Conservation (phyloP, 768 basidiomycete genomes). For the Leccinellum luteum region DNA sequence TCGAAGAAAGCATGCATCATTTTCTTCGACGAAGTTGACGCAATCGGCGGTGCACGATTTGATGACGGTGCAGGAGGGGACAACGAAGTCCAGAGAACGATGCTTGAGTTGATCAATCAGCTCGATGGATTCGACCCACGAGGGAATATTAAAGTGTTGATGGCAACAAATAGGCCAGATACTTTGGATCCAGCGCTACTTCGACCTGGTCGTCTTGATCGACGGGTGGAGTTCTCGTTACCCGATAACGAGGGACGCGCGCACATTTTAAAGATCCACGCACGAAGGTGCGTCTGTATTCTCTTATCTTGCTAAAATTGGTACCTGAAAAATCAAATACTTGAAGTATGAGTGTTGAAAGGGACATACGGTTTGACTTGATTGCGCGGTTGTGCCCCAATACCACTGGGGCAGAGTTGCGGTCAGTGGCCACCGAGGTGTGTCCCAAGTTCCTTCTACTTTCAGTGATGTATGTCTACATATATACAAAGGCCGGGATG, state of each 20-base stretch:
- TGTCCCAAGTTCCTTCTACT: slow-evolving; percentile 11
- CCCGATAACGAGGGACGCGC: slow-evolving; percentile 96
- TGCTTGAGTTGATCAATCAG: slow-evolving; percentile 99
- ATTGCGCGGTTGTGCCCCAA: slow-evolving; percentile 97
- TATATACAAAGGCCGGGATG: slow-evolving; percentile 95
- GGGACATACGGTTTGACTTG: slow-evolving; percentile 95
- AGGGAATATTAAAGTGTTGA: slow-evolving; percentile 99
- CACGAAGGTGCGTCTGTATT: slow-evolving; percentile 65
- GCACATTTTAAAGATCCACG: slow-evolving; percentile 95
- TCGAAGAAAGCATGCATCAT: slow-evolving; percentile 99
- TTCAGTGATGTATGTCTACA: slow-evolving; percentile 88
- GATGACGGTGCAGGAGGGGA: slow-evolving; percentile 99
- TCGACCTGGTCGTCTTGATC: slow-evolving; percentile 93
- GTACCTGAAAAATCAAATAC: background rate
- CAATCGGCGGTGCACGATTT: slow-evolving; percentile 96
- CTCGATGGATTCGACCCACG: slow-evolving; percentile 97
- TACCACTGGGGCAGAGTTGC: slow-evolving; percentile 96
- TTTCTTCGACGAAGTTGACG: slow-evolving; percentile 99
- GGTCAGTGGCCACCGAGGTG: slow-evolving; percentile 95
- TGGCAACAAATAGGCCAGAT: slow-evolving; percentile 99
- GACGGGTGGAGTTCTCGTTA: slow-evolving; percentile 93
- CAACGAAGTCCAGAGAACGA: slow-evolving; percentile 98
- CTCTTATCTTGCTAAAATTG: background rate
- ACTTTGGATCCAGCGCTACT: slow-evolving; percentile 96
- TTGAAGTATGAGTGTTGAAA: slow-evolving; percentile 90